Evolutionary conservation across 192 early-diverging fungal genomes (phyloP).

Genomic region (Coemansia sp.): DNA sequence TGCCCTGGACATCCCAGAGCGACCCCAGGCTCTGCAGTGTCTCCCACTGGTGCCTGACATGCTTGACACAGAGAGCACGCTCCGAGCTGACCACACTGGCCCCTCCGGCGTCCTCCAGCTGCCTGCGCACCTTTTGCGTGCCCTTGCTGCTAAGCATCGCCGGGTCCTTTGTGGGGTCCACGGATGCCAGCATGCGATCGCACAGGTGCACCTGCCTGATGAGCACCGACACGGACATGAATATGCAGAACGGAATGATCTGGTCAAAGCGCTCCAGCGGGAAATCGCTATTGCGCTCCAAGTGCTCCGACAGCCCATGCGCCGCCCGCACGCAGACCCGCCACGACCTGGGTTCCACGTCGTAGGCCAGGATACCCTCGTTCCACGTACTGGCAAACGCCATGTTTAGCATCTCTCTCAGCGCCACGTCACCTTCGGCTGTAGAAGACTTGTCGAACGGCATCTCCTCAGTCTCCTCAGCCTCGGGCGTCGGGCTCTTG

Average conservation of each 20-base stretch:
- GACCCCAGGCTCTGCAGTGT: constrained; percentile 30
- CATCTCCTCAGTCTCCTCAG: not conserved
- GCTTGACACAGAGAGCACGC: constrained; percentile 17
- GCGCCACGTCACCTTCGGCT: constrained; percentile 27
- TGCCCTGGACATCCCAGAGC: constrained; percentile 42
- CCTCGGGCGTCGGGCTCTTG: not conserved
- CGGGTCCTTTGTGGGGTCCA: not conserved
- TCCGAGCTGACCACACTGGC: constrained; percentile 11
- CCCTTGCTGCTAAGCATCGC: not conserved
- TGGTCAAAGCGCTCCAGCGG: constrained; percentile 50
- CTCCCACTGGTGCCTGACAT: constrained; percentile 40
- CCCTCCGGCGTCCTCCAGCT: constrained; percentile 6
- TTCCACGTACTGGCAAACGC: constrained; percentile 50
- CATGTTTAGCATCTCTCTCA: constrained; percentile 41
- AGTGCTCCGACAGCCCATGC: constrained; percentile 35
- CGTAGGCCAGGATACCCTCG: constrained; percentile 43
- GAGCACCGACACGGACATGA: constrained; percentile 47
- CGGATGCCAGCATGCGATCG: constrained; percentile 11
- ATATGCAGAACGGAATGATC: constrained; percentile 52
- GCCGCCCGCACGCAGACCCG: constrained; percentile 21
- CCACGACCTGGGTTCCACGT: constrained; percentile 39
- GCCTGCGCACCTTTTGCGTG: not conserved
- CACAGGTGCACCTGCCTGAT: constrained; percentile 43
- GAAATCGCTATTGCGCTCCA: constrained; percentile 42
- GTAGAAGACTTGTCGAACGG: not conserved